phyloP scores from a whole-genome alignment of 352 stramenopile genomes.

The Phytophthora foliorum region DNA sequence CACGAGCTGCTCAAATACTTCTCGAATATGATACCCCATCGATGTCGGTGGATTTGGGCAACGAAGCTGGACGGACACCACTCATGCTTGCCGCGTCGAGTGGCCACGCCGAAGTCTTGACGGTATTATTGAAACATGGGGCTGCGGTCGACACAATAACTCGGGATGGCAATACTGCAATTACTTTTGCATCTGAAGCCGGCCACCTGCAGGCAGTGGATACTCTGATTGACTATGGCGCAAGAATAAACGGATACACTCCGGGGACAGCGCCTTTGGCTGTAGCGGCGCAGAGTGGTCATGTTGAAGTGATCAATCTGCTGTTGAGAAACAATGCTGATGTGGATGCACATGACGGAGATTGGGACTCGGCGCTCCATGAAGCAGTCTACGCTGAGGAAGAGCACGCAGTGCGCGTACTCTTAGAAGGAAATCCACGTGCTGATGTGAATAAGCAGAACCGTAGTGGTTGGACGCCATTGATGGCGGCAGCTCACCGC shows the following conservation, averaged over 20 bases:
- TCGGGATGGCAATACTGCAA: constrained; percentile 15
- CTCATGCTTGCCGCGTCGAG: constrained; percentile 25
- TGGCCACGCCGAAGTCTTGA: constrained; percentile 16
- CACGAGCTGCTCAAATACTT: constrained; percentile 7
- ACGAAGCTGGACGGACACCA: constrained; percentile 17
- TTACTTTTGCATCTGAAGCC: constrained; percentile 30
- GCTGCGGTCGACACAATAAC: constrained; percentile 13
- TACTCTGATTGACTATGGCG: neutral
- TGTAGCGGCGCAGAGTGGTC: constrained; percentile 10
- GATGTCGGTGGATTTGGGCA: constrained; percentile 4
- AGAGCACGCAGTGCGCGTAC: neutral
- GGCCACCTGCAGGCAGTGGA: constrained; percentile 1
- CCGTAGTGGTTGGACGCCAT: constrained; percentile 1
- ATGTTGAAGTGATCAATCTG: constrained; percentile 22
- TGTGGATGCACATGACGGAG: constrained; percentile 15
- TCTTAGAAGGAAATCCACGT: neutral
- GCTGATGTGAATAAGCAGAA: constrained; percentile 5
- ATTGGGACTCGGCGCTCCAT: constrained; percentile 20
- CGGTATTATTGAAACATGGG: constrained; percentile 11
- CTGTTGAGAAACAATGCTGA: constrained; percentile 8
- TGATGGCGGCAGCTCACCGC: constrained; percentile 7
- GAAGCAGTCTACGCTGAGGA: constrained; percentile 4
- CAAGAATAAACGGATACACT: constrained; percentile 6
- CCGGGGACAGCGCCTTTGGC: constrained; percentile 5
- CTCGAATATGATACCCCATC: neutral